phyloP scores from a whole-genome alignment of 2,329 filamentous ascomycete species.

The Bertia moriformis region DNA sequence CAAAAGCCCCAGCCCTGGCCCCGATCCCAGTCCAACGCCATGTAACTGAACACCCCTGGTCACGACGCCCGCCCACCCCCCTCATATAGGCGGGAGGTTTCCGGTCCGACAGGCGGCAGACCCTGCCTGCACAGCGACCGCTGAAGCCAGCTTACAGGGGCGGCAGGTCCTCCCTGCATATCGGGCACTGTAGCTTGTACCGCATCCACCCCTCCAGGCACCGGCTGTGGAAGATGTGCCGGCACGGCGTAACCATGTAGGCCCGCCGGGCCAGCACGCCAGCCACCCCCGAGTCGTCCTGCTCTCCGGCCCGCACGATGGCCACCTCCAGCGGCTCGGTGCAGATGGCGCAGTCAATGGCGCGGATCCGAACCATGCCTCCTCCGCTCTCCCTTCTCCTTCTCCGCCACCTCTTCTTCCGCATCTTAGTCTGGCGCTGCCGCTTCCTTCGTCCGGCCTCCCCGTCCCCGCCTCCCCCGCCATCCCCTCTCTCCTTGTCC shows the following conservation, averaged over 20 bases:
- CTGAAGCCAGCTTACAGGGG: too few relatives aligned
- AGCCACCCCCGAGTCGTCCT: conserved; percentile 37
- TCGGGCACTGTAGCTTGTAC: conserved; percentile 83
- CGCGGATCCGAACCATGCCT: conserved; percentile 27
- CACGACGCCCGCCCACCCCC: too few relatives aligned
- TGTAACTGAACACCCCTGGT: too few relatives aligned
- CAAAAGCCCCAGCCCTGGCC: too few relatives aligned
- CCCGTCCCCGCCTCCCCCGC: conserved; percentile 4
- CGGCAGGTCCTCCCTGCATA: conserved; percentile 79
- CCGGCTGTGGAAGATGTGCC: conserved; percentile 84
- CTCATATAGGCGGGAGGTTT: too few relatives aligned
- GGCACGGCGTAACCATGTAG: conserved; percentile 96
- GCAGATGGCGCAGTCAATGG: conserved; percentile 88
- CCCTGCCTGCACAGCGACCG: too few relatives aligned
- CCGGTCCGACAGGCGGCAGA: too few relatives aligned
- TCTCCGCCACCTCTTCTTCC: conserved; percentile 9
- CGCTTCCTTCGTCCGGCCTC: too few relatives aligned
- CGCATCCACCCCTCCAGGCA: conserved; percentile 96
- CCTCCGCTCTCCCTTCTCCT: conserved; percentile 26
- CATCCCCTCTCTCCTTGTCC: conserved; percentile 8
- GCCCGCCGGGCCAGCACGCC: conserved; percentile 64
- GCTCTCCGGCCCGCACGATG: conserved; percentile 48
- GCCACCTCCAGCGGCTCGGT: conserved; percentile 83
- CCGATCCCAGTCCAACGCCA: not conserved
- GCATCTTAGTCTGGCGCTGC: conserved; percentile 13